Percentiles rank a stretch among this genome's conserved stretches.
phyloP scores from a whole-genome alignment of 768 basidiomycete genomes.

The Trametes maxima region DNA sequence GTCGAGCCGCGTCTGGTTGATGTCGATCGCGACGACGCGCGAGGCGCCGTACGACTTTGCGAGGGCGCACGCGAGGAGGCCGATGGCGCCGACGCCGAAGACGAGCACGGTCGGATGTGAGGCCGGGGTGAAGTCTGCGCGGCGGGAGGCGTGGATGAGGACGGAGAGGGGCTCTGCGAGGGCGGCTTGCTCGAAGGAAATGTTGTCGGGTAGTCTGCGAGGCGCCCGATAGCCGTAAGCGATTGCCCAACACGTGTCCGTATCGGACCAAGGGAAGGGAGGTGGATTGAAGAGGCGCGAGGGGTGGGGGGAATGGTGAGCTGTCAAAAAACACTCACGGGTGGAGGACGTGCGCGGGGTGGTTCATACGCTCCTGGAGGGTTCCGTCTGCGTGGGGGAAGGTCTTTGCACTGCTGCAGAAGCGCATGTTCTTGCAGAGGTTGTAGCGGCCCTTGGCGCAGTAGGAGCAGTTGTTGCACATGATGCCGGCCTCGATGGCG shows the following conservation, averaged over 20 bases:
- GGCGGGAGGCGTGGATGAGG: conserved; percentile 63
- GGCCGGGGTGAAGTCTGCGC: conserved; percentile 47
- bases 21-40: conserved; percentile 79
- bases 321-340: conserved; percentile 57
- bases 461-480: conserved; percentile 75
- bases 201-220: conserved; percentile 69
- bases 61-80: conserved; percentile 84
- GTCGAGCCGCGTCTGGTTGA: conserved; percentile 78
- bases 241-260: conserved; percentile 14
- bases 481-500: conserved; percentile 91
- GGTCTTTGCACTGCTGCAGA: conserved; percentile 87
- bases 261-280: conserved; percentile 1
- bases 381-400: conserved; percentile 95
- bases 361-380: conserved; percentile 84
- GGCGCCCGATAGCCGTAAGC: conserved; percentile 13
- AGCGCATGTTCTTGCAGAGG: conserved; percentile 88
- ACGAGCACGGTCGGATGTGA: conserved; percentile 63
- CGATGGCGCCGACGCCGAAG: conserved; percentile 92
- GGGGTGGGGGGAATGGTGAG: conserved; percentile 14
- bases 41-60: conserved; percentile 72
- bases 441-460: conserved; percentile 86
- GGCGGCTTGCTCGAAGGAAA: conserved; percentile 79
- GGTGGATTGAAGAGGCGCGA: conserved; percentile 1
- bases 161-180: conserved; percentile 96
- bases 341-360: conserved; percentile 83